Conservation (phyloP, 2,329 filamentous ascomycete genomes). For the Fusarium austroafricanum region DNA sequence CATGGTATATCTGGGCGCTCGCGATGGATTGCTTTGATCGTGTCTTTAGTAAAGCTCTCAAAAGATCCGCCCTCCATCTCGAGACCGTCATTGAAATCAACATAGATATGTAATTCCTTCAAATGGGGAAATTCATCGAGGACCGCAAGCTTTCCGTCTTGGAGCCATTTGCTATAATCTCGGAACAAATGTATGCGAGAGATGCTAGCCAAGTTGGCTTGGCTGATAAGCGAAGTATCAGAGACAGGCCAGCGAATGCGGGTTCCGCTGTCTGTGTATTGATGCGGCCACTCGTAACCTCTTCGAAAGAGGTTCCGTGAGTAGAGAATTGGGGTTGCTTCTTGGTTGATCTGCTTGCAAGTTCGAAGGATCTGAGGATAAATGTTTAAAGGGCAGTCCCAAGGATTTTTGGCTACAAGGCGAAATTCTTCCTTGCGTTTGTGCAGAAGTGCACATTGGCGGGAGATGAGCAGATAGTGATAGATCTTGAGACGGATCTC, state of each 20-base stretch:
- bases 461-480: constrained; percentile 12
- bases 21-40: neutral
- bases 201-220: constrained; percentile 3
- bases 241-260: neutral
- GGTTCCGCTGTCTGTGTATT: neutral
- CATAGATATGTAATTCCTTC: constrained; percentile 13
- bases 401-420: neutral
- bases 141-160: neutral
- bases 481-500: constrained; percentile 31
- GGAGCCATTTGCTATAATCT: constrained; percentile 3
- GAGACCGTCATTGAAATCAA: neutral
- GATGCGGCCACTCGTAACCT: neutral
- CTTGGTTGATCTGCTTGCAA: constrained; percentile 16
- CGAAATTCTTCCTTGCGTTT: neutral
- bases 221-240: constrained; percentile 13
- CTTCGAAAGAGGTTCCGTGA: constrained; percentile 15
- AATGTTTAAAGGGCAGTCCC: neutral
- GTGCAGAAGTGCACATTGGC: too few species aligned
- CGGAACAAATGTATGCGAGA: constrained; percentile 2
- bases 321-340: constrained; percentile 18
- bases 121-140: constrained; percentile 11
- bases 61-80: neutral
- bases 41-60: neutral
- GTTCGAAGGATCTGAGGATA: constrained; percentile 9
- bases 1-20: neutral